Base-by-base conservation (phyloP, 306 rosid genomes). In the Prunus salicina region DNA sequence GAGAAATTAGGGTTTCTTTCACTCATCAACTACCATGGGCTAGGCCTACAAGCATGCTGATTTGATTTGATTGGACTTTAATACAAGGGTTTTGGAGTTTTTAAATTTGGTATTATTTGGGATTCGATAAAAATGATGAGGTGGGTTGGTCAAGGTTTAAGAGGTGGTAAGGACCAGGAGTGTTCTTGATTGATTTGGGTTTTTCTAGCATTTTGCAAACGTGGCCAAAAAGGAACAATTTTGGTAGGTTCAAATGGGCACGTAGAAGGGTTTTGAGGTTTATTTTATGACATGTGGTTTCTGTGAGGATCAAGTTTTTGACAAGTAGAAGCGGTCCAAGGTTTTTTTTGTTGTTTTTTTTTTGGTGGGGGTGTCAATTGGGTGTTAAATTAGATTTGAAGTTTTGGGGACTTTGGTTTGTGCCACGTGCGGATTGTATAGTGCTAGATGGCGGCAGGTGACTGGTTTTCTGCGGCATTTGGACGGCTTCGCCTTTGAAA, bases 1-100 rank as follows among this genome's bases (percentile, higher is more conserved):
- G 49, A 67, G 66, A 45, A 13, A 22, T 78, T 80, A 18, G 79
- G 45, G 82, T 89, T 89, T 78, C 94, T 86, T 91, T 79, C 90
- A 86, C 94, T 88, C 90, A 50, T 89, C 89, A 85, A 86, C 82
- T 5, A 81, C 87, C 67, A 22, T 19, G 53, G 20, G 83, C 27
- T 78, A 27, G 60, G 77, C 77, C 71, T 80, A 81, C 88, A 83
- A n/a, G 83, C 49, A 81, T 69, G 43, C 43, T 7, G 43, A 7
- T 38, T 1, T 38, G 49, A 60, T 72, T 57, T 41, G 14, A 27
- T 6, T n/a, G 1, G 2, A 2, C 22, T 20, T 56, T 2, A 5
- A 67, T 70, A 18, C 46, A 18, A 9, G 67, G 66, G 56, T 65
- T 20, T 71, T 25, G 78, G 62, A 10, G 27, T 20, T 12, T 25